Evolutionary conservation across 257 asterid genomes (phyloP).

Genomic region (Scutellaria minor): DNA sequence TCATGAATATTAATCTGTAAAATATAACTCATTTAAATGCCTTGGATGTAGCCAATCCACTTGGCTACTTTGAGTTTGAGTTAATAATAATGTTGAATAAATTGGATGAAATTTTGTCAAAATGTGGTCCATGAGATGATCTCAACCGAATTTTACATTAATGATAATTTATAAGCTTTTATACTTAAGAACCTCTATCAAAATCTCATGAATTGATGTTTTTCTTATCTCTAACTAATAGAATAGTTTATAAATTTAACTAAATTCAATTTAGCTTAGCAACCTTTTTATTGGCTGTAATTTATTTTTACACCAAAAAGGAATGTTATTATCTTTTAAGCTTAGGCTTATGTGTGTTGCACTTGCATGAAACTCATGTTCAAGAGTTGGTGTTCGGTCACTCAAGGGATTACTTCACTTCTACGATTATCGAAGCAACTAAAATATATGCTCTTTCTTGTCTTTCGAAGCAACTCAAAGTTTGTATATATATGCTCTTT

Average conservation of each 20-base stretch:
- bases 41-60: no score
- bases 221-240: no score
- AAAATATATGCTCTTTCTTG: slow-evolving; percentile 8
- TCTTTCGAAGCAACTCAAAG: not conserved
- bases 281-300: not conserved
- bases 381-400: not conserved
- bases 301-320: not conserved
- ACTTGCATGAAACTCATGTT: not conserved
- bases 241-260: not conserved
- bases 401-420: not conserved
- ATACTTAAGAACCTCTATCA: no score
- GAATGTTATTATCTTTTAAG: not conserved
- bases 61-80: no score
- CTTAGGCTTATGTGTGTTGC: not conserved
- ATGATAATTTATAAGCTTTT: no score
- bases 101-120: no score
- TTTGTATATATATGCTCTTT: not conserved
- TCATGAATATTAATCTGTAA: no score
- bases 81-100: no score
- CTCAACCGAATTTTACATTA: no score
- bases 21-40: no score
- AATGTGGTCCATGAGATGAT: no score
- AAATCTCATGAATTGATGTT: no score
- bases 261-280: not conserved
- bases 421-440: not conserved